These are phyloP conservation scores for Candida palmyrensis DNA, from an alignment of 805 yeast species.

Conservation along the genomic window DNA sequence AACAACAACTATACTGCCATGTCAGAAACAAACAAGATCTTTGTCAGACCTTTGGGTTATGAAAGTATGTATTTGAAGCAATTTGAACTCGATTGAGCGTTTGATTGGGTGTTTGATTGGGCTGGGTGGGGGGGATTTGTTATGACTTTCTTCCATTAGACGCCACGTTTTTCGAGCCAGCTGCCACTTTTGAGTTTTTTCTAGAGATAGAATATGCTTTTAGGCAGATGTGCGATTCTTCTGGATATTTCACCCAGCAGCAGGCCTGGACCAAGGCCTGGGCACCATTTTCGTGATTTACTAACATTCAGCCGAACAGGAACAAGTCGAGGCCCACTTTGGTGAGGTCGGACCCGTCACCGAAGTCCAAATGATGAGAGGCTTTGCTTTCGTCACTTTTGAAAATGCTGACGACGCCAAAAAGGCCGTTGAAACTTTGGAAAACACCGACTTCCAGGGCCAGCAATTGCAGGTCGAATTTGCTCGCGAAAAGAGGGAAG, in stretches of 20 bases:
- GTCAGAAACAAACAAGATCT: constrained; percentile 31
- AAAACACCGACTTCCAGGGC: constrained; percentile 45
- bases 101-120: not conserved
- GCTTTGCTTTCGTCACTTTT: constrained; percentile 87
- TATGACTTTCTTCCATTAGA: too few relatives aligned
- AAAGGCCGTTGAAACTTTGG: constrained; percentile 43
- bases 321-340: constrained; percentile 67
- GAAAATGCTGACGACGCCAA: constrained; percentile 55
- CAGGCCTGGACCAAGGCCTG: too few relatives aligned
- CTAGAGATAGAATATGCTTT: too few relatives aligned
- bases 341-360: constrained; percentile 60
- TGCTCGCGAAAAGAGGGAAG: constrained; percentile 51
- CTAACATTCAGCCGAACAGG: constrained; percentile 30
- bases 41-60: constrained; percentile 60
- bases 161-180: too few relatives aligned
- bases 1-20: constrained; percentile 3
- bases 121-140: constrained; percentile 1
- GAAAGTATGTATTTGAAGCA: constrained; percentile 40
- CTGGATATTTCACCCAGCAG: too few relatives aligned
- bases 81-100: too few relatives aligned
- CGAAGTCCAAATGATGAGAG: constrained; percentile 69
- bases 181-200: too few relatives aligned
- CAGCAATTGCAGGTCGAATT: constrained; percentile 47
- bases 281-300: too few relatives aligned
- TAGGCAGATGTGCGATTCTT: too few relatives aligned